These are phyloP conservation scores for Epichloe hybrida DNA, from an alignment of 2,329 filamentous ascomycete genomes.

Conservation along the genomic window DNA sequence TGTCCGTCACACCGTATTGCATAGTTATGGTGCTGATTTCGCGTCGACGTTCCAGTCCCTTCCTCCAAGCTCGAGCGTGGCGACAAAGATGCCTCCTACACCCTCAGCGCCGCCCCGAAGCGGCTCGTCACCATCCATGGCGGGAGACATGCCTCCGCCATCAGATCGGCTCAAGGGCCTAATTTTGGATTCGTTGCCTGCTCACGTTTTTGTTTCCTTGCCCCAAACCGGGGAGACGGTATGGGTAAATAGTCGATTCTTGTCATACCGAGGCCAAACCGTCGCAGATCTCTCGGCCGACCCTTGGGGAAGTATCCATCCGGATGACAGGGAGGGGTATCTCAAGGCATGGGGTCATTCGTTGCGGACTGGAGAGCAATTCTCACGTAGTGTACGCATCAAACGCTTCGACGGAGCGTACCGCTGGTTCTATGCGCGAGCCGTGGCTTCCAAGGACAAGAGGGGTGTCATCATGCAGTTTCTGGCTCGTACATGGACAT, in stretches of 20 bases:
- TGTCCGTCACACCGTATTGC: slow-evolving; percentile 50
- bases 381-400: slow-evolving; percentile 79
- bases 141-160: slow-evolving; percentile 65
- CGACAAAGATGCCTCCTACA: slow-evolving; percentile 22
- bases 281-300: slow-evolving; percentile 70
- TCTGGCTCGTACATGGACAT: slow-evolving; percentile 98
- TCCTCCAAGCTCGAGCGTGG: slow-evolving; percentile 42
- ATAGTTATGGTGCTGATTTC: slow-evolving; percentile 77
- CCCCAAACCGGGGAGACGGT: slow-evolving; percentile 79
- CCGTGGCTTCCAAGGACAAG: slow-evolving; percentile 74
- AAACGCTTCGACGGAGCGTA: slow-evolving; percentile 80
- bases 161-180: slow-evolving; percentile 66
- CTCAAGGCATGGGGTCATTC: slow-evolving; percentile 73
- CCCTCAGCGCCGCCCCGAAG: slow-evolving; percentile 26
- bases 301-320: slow-evolving; percentile 83
- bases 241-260: slow-evolving; percentile 91
- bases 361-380: slow-evolving; percentile 75
- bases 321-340: slow-evolving; percentile 69
- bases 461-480: slow-evolving; percentile 76
- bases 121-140: slow-evolving; percentile 28
- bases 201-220: slow-evolving; percentile 85
- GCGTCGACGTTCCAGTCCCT: slow-evolving; percentile 65
- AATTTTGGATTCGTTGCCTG: slow-evolving; percentile 82
- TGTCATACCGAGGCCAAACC: slow-evolving; percentile 80
- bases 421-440: slow-evolving; percentile 89